phyloP scores from a whole-genome alignment of 179 eudicot genomes.

The Corrigiola litoralis region DNA sequence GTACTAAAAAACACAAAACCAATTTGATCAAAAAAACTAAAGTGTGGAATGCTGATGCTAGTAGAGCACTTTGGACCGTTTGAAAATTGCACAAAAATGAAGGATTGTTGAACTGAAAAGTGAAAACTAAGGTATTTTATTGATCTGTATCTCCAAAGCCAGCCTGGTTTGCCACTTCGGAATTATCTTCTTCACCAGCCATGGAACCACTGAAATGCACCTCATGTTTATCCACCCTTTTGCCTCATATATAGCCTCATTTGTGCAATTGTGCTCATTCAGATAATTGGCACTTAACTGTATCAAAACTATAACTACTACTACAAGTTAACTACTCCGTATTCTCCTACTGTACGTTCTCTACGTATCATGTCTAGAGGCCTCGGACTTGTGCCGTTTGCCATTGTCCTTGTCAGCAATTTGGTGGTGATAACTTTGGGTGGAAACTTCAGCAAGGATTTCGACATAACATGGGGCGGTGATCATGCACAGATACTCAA shows the following conservation, averaged over 20 bases:
- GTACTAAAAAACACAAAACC: too few relatives aligned
- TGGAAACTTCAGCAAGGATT: slow-evolving; percentile 14
- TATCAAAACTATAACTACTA: too few relatives aligned
- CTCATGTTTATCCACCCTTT: too few relatives aligned
- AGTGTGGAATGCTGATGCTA: slow-evolving; percentile 17
- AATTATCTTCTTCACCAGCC: background rate
- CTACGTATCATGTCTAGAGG: background rate
- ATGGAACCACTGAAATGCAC: too few relatives aligned
- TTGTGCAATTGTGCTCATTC: too few relatives aligned
- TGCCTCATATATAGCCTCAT: too few relatives aligned
- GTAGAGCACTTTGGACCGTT: slow-evolving; percentile 9
- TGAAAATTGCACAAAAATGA: background rate
- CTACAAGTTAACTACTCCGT: too few relatives aligned
- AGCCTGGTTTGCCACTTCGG: slow-evolving; percentile 15
- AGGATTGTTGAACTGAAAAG: background rate
- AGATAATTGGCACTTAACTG: too few relatives aligned
- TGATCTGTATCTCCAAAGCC: background rate
- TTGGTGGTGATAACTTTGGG: background rate
- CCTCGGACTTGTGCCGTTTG: background rate
- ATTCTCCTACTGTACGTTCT: too few relatives aligned
- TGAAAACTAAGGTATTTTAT: background rate
- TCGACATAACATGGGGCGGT: slow-evolving; percentile 27
- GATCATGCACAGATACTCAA: slow-evolving; percentile 13
- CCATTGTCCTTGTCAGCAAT: background rate
- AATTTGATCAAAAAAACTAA: too few relatives aligned